Evolutionary conservation across 1,139 yeast genomes (phyloP).

Genomic region (Pichia sp.): DNA sequence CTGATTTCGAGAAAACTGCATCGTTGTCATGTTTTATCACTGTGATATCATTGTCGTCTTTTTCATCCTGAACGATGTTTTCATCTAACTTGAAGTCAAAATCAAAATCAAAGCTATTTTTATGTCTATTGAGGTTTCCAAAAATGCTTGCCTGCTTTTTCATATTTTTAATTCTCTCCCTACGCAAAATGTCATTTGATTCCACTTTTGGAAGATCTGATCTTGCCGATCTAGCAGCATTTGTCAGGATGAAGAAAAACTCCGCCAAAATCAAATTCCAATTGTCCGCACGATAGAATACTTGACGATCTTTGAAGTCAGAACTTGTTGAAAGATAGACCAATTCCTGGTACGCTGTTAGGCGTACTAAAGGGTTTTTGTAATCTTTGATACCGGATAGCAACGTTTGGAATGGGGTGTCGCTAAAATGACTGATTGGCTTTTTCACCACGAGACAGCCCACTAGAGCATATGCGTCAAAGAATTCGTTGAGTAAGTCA

Average conservation of each 20-base stretch:
- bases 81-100: slow-evolving; percentile 9
- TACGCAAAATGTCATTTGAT: slow-evolving; percentile 14
- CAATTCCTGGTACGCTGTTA: slow-evolving; percentile 73
- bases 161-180: slow-evolving; percentile 11
- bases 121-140: slow-evolving; percentile 19
- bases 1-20: slow-evolving; percentile 2
- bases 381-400: slow-evolving; percentile 63
- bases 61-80: background rate
- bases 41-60: slow-evolving; percentile 12
- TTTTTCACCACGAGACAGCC: slow-evolving; percentile 79
- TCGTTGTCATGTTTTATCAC: slow-evolving; percentile 12
- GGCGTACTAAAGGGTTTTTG: slow-evolving; percentile 51
- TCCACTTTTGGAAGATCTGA: slow-evolving; percentile 31
- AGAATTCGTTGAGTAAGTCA: slow-evolving; percentile 62
- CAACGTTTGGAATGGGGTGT: slow-evolving; percentile 71
- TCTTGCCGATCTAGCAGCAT: slow-evolving; percentile 42
- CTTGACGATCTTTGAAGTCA: slow-evolving; percentile 46
- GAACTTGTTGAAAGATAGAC: slow-evolving; percentile 54
- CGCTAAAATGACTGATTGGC: slow-evolving; percentile 61
- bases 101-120: slow-evolving; percentile 13
- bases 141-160: slow-evolving; percentile 17
- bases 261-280: slow-evolving; percentile 63
- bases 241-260: slow-evolving; percentile 51
- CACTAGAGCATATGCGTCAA: slow-evolving; percentile 68
- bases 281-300: slow-evolving; percentile 44